phyloP scores from a whole-genome alignment of 1,284 basidiomycete species.

The Papiliotrema fonsecae region DNA sequence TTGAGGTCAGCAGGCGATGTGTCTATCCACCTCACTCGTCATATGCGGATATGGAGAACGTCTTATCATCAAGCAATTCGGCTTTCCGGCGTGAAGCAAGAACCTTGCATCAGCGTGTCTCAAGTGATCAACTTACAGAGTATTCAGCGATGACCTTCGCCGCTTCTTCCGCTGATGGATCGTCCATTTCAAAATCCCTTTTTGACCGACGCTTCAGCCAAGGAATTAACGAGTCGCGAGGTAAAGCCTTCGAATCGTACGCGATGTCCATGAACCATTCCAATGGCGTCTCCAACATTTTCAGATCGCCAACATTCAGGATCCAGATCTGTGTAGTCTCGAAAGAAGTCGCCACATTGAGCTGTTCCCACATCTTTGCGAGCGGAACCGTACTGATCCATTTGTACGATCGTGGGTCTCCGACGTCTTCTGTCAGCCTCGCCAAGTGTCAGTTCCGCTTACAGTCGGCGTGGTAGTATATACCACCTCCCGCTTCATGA shows the following conservation, averaged over 20 bases:
- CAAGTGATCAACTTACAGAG: constrained; percentile 47
- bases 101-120: constrained; percentile 1
- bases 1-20: too few relatives aligned
- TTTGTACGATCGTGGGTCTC: constrained; percentile 46
- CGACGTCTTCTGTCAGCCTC: constrained; percentile 30
- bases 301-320: constrained; percentile 59
- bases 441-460: background rate
- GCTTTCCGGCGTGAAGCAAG: constrained; percentile 56
- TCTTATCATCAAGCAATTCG: constrained; percentile 60
- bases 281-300: constrained; percentile 63
- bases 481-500: constrained; percentile 58
- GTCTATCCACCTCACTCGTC: constrained; percentile 59
- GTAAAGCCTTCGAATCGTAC: constrained; percentile 57
- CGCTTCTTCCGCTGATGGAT: constrained; percentile 51
- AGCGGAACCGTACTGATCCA: constrained; percentile 42
- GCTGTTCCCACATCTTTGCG: constrained; percentile 33
- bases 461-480: constrained; percentile 61
- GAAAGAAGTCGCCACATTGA: constrained; percentile 26
- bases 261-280: constrained; percentile 65
- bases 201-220: constrained; percentile 60
- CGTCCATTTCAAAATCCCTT: constrained; percentile 58
- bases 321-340: constrained; percentile 39
- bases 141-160: constrained; percentile 57
- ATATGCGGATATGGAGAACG: constrained; percentile 61
- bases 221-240: constrained; percentile 53